phyloP scores from a whole-genome alignment of 768 basidiomycete genomes.

The Arthromyces matolae region DNA sequence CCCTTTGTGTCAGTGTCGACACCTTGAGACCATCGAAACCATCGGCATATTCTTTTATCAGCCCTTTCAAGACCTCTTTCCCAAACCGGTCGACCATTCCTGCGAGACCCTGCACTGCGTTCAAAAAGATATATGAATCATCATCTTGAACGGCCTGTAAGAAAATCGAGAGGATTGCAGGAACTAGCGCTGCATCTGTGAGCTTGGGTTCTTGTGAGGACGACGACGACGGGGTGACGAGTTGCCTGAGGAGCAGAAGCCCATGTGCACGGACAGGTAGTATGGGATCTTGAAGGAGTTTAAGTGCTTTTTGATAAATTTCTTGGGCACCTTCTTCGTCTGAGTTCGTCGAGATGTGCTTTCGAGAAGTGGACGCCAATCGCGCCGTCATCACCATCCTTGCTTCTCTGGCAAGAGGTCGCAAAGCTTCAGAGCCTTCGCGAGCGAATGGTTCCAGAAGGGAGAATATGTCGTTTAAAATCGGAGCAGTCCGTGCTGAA shows the following conservation, averaged over 20 bases:
- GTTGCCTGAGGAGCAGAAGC: constrained; percentile 72
- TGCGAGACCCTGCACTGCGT: constrained; percentile 88
- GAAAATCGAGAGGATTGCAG: constrained; percentile 86
- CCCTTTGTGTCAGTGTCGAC: constrained; percentile 46
- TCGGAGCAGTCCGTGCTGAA: constrained; percentile 55
- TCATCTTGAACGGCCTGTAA: constrained; percentile 82
- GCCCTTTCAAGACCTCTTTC: constrained; percentile 60
- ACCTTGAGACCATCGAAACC: constrained; percentile 49
- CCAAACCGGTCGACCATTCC: constrained; percentile 79
- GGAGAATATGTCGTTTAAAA: constrained; percentile 68
- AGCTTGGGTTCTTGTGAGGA: constrained; percentile 20
- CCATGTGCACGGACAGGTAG: constrained; percentile 95
- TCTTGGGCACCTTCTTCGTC: constrained; percentile 49
- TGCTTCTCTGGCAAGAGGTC: constrained; percentile 70
- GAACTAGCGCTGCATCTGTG: constrained; percentile 60
- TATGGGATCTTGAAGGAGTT: constrained; percentile 85
- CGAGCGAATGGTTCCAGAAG: constrained; percentile 57
- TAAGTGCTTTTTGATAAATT: constrained; percentile 83
- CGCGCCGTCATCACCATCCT: constrained; percentile 82
- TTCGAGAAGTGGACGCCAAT: constrained; percentile 52
- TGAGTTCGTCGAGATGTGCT: constrained; percentile 20
- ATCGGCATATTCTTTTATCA: constrained; percentile 65
- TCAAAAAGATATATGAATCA: constrained; percentile 93
- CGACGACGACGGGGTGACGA: constrained; percentile 46
- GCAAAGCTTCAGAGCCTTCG: constrained; percentile 43